Conservation (phyloP, 208 protist genomes). For the Crithidia bombi region DNA sequence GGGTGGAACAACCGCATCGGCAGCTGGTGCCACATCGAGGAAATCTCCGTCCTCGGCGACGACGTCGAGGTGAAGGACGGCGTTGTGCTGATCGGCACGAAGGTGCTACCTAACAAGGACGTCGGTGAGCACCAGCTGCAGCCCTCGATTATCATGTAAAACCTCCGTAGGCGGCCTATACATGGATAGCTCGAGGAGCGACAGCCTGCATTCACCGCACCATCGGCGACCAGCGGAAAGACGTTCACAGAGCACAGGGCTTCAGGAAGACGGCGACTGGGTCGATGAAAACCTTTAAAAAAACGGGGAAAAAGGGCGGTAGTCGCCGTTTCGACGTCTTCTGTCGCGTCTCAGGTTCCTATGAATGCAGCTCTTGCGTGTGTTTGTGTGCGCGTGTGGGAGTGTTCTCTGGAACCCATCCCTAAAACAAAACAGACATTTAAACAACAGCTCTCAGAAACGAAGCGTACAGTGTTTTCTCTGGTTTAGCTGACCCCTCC, state of each 20-base stretch:
- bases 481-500: not conserved
- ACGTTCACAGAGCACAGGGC: not conserved
- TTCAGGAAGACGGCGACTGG: not conserved
- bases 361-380: slow-evolving; percentile 5
- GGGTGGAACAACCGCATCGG: slow-evolving; percentile 96
- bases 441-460: not conserved
- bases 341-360: too few relatives aligned
- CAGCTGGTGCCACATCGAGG: slow-evolving; percentile 93
- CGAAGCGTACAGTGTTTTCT: not conserved
- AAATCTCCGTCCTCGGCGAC: slow-evolving; percentile 95
- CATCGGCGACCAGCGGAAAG: not conserved
- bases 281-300: too few relatives aligned
- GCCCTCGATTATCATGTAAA: slow-evolving; percentile 94
- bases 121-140: slow-evolving; percentile 83
- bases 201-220: not conserved
- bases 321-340: too few relatives aligned
- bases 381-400: not conserved
- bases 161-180: not conserved
- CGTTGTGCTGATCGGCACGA: slow-evolving; percentile 92
- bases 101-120: slow-evolving; percentile 96
- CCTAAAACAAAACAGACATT: not conserved
- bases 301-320: too few relatives aligned
- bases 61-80: slow-evolving; percentile 94
- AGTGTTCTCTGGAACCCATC: not conserved
- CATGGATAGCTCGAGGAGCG: not conserved